phyloP scores from a whole-genome alignment of 139 green algal species.

The Chlamydomonas eustigma region DNA sequence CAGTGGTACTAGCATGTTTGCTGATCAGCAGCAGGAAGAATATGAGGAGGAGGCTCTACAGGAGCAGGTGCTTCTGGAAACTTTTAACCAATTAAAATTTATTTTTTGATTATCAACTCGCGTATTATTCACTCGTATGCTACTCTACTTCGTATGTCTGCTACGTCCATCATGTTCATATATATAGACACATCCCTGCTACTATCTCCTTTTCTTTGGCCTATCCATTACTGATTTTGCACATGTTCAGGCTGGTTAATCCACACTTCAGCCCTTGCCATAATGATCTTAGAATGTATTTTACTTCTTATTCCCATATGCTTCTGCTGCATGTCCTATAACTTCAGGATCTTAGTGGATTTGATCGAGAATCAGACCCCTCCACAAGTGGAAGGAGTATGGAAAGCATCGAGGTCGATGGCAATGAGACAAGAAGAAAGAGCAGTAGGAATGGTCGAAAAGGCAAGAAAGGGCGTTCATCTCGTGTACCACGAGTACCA shows the following conservation, averaged over 20 bases:
- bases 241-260: no score
- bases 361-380: neutral
- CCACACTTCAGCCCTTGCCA: no score
- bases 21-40: neutral
- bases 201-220: no score
- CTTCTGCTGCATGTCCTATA: neutral
- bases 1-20: neutral
- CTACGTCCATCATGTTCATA: no score
- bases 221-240: no score
- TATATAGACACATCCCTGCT: no score
- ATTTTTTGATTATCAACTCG: no score
- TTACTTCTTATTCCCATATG: neutral
- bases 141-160: no score
- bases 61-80: neutral
- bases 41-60: neutral
- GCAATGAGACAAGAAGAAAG: neutral
- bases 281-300: neutral
- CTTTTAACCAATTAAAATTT: neutral
- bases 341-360: neutral
- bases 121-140: no score
- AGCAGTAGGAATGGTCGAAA: neutral
- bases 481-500: neutral
- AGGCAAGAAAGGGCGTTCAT: neutral
- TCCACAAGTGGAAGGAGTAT: neutral
- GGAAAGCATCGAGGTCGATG: neutral